Percentiles rank a stretch among this genome's conserved stretches.
These are phyloP conservation scores for Aureobasidium sp. DNA, from an alignment of 2,329 filamentous ascomycete species.

Conservation along the genomic window DNA sequence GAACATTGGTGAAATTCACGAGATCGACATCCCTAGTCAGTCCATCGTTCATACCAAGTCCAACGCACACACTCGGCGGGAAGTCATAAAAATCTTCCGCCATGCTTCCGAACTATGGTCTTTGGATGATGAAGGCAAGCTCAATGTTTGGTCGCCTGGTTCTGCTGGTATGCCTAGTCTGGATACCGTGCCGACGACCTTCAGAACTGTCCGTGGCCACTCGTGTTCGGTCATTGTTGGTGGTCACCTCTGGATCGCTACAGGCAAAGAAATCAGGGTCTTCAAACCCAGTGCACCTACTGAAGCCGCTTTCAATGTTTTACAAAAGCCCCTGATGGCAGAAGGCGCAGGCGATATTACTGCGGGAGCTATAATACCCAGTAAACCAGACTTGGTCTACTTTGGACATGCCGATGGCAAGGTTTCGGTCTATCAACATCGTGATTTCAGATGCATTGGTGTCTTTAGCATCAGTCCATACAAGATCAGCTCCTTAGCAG, in stretches of 20 bases:
- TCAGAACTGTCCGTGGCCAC: conserved; percentile 70
- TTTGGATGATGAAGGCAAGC: conserved; percentile 76
- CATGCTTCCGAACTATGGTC: conserved; percentile 90
- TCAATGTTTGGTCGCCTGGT: conserved; percentile 82
- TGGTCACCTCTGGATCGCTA: conserved; percentile 77
- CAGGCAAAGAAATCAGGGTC: conserved; percentile 77
- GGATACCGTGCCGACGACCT: conserved; percentile 64
- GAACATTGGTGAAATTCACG: conserved; percentile 77
- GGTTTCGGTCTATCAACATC: conserved; percentile 80
- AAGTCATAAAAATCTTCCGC: conserved; percentile 77
- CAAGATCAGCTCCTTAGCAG: conserved; percentile 83
- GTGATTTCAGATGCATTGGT: conserved; percentile 67
- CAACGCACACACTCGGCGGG: conserved; percentile 66
- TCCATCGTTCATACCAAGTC: conserved; percentile 60
- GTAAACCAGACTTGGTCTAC: conserved; percentile 70
- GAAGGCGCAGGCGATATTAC: conserved; percentile 78
- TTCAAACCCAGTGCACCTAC: conserved; percentile 66
- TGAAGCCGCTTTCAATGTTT: conserved; percentile 64
- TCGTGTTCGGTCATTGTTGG: conserved; percentile 85
- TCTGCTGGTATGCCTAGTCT: conserved; percentile 67
- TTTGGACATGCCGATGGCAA: conserved; percentile 92
- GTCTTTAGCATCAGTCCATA: conserved; percentile 83
- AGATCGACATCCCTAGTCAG: conserved; percentile 73
- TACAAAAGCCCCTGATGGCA: conserved; percentile 61
- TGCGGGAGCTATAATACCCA: conserved; percentile 66